phyloP scores from a whole-genome alignment of 2,329 filamentous ascomycete genomes.

The Lachnellula suecica region DNA sequence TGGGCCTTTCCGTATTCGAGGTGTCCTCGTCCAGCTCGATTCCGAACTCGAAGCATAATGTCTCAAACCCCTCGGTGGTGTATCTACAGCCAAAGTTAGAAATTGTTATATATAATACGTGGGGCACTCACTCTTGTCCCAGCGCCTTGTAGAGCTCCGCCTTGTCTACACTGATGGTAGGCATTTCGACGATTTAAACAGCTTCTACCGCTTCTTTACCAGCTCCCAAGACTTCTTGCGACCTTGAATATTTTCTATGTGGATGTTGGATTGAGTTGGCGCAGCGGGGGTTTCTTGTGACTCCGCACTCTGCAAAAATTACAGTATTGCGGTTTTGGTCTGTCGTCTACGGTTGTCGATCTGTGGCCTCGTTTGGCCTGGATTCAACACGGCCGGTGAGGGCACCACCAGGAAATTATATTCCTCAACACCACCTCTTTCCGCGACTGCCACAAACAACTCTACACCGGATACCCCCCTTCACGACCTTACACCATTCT shows the following conservation, averaged over 20 bases:
- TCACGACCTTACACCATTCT: slow-evolving; percentile 11
- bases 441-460: slow-evolving; percentile 4
- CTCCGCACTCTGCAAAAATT: slow-evolving; percentile 13
- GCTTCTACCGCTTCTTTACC: slow-evolving; percentile 9
- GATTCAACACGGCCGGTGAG: slow-evolving; percentile 2
- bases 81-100: slow-evolving; percentile 53
- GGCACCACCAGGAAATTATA: not conserved
- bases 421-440: slow-evolving; percentile 7
- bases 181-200: slow-evolving; percentile 60
- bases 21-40: slow-evolving; percentile 94
- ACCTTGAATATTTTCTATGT: not conserved
- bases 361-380: not conserved
- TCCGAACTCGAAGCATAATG: slow-evolving; percentile 94
- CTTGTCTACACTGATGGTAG: slow-evolving; percentile 96
- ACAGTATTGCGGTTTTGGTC: slow-evolving; percentile 7
- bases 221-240: not conserved
- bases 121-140: slow-evolving; percentile 71
- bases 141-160: slow-evolving; percentile 92
- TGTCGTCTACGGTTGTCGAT: not conserved
- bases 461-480: not conserved
- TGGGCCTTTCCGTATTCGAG: slow-evolving; percentile 56
- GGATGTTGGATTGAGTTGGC: slow-evolving; percentile 15
- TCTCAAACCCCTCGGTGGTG: slow-evolving; percentile 93
- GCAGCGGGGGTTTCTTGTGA: slow-evolving; percentile 14
- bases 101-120: slow-evolving; percentile 22